Evolutionary conservation across 1,284 basidiomycete species (phyloP), one percentile per base, ranked within the genome.

Genomic region (Amylostereum areolatum): DNA sequence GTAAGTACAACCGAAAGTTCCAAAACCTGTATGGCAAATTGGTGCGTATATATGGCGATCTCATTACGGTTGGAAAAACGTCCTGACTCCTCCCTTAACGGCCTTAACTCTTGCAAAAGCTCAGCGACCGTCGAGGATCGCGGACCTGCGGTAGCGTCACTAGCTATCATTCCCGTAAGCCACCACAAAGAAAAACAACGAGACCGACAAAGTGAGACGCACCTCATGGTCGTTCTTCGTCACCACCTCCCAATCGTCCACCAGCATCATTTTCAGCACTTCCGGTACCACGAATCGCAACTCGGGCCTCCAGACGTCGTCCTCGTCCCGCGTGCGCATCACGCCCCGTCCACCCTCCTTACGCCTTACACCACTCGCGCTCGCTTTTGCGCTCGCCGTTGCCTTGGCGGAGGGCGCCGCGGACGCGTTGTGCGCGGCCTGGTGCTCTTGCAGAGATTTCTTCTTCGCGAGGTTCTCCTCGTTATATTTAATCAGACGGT

Each of bases 241-340:
- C 39, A 99, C 84, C 12, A 87, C 84, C 69, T 99, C 96, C 96
- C 96, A 99, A 61, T 99, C 97, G 60, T 99, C 95, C 1, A 99
- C 95, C 11, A 99, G 75, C 52, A 90, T 78, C 31, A 88, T 76
- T 66, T 98, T 98, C 55, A 99, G 77, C 11, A 80, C 66, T 59
- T 98, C 95, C 0, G 96, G 97, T 10, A 98, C 85, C 48, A 76
- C 80, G 43, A 99, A 77, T 66, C 92, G 93, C 75, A 99, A 86
- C 60, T 98, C 95, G 3, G 91, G 90, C 57, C 88, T 84, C 66
- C 84, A 86, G 59, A 64, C 71, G n/a, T n/a, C n/a, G 53, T 87
- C 85, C 75, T 85, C 82, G 36, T 85, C 82, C 51, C 82, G 63
- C 1, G 71, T 78, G 31, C 82, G 69, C 63, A 85, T 84, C 30